Base-by-base conservation (phyloP, 441 rosid genomes). In the Sinapis alba region DNA sequence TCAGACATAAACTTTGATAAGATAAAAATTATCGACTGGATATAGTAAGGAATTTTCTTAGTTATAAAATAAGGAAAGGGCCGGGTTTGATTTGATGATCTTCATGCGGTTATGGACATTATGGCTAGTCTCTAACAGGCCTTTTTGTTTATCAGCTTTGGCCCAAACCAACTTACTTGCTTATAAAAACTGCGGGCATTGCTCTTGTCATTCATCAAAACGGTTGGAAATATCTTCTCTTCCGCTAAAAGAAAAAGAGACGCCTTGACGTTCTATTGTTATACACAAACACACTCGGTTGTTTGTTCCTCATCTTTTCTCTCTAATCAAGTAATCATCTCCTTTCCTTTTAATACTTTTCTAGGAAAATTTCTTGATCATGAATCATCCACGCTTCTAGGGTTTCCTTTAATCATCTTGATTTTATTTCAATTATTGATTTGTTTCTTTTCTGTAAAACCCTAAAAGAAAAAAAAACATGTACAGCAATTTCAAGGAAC, bases 401-500 rank as follows among this genome's bases (percentile, higher is more conserved):
- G 15, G 15, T 2, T 64, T 6, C 4, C 6, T 28, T 53, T 3
- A 1, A 24, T 34, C 67, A 27, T 65, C 27, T 41, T 1, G 47
- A n/a, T 24, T 26, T 53, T 2, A 8, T 50, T 26, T 24, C 45
- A 27, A 47, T 45, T 18, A 24, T 71, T 4, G 45, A 18, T 54
- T 50, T 16, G 4, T 54, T 58, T 59, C n/a, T 28, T 10, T 9
- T 27, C 18, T 0, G 27, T 5, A 36, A 57, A 11, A 47, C 27
- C 27, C 57, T 24, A 12, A 20, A 28, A 77, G 9, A 7, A 77
- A 11, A 28, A 77, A 11, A 11, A 77, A 8, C 30, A 93, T 93
- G 98, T 93, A 93, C 76, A 93, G 97, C 96, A 93, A 92, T 86
- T 90, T 90, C 85, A 92, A 92, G 80, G 96, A 92, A 75, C 96